Evolutionary conservation across 305 asterid species (phyloP), one percentile per base, ranked within the genome.

Genomic region (Fraxinus albicans): DNA sequence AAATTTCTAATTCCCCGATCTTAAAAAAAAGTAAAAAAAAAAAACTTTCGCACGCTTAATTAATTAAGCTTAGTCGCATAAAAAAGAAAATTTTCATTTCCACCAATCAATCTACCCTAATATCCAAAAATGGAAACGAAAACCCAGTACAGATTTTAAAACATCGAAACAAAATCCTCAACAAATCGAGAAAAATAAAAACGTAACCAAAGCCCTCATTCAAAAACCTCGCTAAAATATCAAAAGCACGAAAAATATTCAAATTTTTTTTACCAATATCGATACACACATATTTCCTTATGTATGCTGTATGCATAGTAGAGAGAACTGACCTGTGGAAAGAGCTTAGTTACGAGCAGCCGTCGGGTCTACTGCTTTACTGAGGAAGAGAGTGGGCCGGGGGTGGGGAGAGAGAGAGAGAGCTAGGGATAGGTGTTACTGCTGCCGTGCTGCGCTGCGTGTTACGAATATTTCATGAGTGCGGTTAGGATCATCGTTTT

Each of bases 381-480:
- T 42, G 4, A 42, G 53, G 53, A 10, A 10, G 53, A 3, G 53
- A 12, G 15, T 3, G 36, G 36, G 6, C 0, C 13, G 50, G 50
- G 15, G 15, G 0, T 10, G 50, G 15, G 10, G 12, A 8, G 13
- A 38, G 12, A 40, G 12, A 40, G 3, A 10, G 50, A 13, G 12
- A 42, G 12, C 50, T 42, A 42, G 50, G 50, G 50, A 42, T 42
- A 42, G 3, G 15, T 9, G 50, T 9, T 42, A 10, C 50, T 10
- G 50, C 44, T 53, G 21, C 9, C 31, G 31, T 27, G 31, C 31
- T 27, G 31, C 31, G 31, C 44, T 53, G 21, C 9, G 17, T 50
- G 44, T 38, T 6, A 15, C 63, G 60, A 50, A 31, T 31, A 31
- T 94, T 92, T 1, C 31, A 27, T 27, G 1, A 0, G 31, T 27